phyloP scores from a whole-genome alignment of 108 stramenopile species.

The Cafeteria roenbergensis region DNA sequence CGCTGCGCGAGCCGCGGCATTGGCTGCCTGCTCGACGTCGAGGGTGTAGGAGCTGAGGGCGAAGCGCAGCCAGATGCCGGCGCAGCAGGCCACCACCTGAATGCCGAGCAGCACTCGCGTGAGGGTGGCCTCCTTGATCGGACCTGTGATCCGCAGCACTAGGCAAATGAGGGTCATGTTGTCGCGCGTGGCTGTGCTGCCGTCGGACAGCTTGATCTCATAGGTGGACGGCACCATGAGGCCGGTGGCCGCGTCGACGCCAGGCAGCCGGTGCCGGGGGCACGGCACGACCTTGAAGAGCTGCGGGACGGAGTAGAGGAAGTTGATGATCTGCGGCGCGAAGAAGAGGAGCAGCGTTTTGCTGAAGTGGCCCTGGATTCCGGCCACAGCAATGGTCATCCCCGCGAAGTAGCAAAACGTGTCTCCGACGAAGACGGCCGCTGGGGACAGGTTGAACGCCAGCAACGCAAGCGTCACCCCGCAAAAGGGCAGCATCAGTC shows the following conservation, averaged over 20 bases:
- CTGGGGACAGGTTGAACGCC: constrained; percentile 84
- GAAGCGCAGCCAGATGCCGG: constrained; percentile 29
- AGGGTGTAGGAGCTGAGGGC: no score
- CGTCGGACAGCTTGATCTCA: constrained; percentile 32
- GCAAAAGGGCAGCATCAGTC: constrained; percentile 64
- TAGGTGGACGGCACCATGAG: constrained; percentile 66
- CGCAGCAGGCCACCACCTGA: constrained; percentile 41
- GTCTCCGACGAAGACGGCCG: constrained; percentile 89
- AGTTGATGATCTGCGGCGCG: constrained; percentile 88
- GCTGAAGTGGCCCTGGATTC: constrained; percentile 84
- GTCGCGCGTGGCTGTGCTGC: constrained; percentile 39
- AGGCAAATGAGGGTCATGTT: constrained; percentile 89
- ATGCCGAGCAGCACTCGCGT: constrained; percentile 59
- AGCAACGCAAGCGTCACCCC: constrained; percentile 68
- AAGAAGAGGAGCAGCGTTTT: constrained; percentile 89
- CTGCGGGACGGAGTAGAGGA: constrained; percentile 82
- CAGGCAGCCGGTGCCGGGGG: constrained; percentile 85
- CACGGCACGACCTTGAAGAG: constrained; percentile 82
- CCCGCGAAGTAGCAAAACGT: constrained; percentile 97
- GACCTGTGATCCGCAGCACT: constrained; percentile 64
- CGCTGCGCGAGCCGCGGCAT: no score
- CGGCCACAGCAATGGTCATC: constrained; percentile 91
- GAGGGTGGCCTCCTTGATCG: constrained; percentile 67
- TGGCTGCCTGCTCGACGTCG: no score
- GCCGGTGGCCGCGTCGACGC: constrained; percentile 58